phyloP scores from a whole-genome alignment of 192 early-diverging fungal species.

The Spinellus fusiger region DNA sequence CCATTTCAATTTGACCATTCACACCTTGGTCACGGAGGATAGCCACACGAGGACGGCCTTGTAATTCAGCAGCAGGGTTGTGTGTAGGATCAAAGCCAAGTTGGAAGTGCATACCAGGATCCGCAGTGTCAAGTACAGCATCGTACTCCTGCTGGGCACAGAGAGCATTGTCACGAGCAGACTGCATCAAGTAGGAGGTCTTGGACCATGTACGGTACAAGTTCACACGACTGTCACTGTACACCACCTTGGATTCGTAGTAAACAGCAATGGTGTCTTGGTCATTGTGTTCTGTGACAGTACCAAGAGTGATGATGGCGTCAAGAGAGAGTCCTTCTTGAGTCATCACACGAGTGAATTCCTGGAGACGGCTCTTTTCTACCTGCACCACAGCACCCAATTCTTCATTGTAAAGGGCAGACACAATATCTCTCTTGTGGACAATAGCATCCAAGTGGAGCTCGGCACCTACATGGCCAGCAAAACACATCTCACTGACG shows the following conservation, averaged over 20 bases:
- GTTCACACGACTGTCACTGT: slow-evolving; percentile 51
- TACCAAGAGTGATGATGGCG: slow-evolving; percentile 52
- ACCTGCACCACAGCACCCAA: slow-evolving; percentile 96
- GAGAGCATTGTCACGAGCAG: slow-evolving; percentile 80
- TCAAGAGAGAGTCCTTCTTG: slow-evolving; percentile 47
- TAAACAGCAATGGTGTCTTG: slow-evolving; percentile 51
- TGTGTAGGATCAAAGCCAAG: slow-evolving; percentile 78
- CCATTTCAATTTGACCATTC: slow-evolving; percentile 93
- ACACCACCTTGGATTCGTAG: slow-evolving; percentile 37
- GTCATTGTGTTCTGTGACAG: slow-evolving; percentile 47
- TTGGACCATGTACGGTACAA: slow-evolving; percentile 85
- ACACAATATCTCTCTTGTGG: slow-evolving; percentile 39
- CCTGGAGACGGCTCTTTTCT: slow-evolving; percentile 46
- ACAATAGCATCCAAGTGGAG: slow-evolving; percentile 58
- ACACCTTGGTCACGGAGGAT: slow-evolving; percentile 98
- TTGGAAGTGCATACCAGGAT: slow-evolving; percentile 74
- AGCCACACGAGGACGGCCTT: slow-evolving; percentile 73
- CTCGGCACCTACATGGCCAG: slow-evolving; percentile 80
- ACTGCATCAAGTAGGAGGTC: slow-evolving; percentile 90
- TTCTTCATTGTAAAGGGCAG: slow-evolving; percentile 93
- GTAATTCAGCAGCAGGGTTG: slow-evolving; percentile 29
- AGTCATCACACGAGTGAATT: slow-evolving; percentile 43
- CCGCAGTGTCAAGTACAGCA: slow-evolving; percentile 54
- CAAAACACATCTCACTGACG: slow-evolving; percentile 95
- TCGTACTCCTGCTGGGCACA: slow-evolving; percentile 85